Base-by-base conservation (phyloP, 192 early-diverging fungal genomes). In the Coemansia sp. region DNA sequence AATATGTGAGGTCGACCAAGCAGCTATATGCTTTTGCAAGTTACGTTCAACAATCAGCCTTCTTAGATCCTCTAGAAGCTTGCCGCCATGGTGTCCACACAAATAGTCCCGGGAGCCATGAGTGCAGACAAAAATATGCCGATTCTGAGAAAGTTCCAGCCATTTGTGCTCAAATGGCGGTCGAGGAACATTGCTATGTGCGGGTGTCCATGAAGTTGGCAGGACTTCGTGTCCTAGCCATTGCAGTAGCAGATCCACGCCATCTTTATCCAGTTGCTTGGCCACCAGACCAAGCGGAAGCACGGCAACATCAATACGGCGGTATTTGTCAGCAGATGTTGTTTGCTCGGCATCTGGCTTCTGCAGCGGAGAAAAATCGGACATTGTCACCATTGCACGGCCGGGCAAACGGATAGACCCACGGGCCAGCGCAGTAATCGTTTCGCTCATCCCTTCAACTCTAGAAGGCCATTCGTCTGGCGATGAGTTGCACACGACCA, bases 51-150 rank as follows among this genome's bases (percentile, higher is more conserved):
- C 42, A 2, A 79, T 72, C 19, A 70, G 53, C 15, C 37, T 26
- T 2, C 66, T 54, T 19, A 79, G 41, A 12, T 69, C 63, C 1
- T 62, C 43, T 2, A 73, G 56, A 5, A 79, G 62, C 41, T 51
- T 50, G 5, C 56, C 59, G 35, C 77, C 70, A 23, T 70, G 66
- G 0, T 16, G 28, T 8, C 77, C 77, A 39, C 77, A 79, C 8
- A 70, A 52, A 28, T 50, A 46, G 49, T 79, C 77, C 16, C 71
- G 61, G 26, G 61, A 33, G 1, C 77, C 77, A 36, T 79, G 77
- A 0, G 70, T 79, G 57, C 77, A 79, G 21, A 79, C 66, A 51
- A 79, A 78, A 14, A 78, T 71, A 39, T 78, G 75, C 6, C 70
- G 62, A 57, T 73, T 69, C 15, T 33, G 42, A 18, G 61, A 56